Conservation (phyloP, 352 stramenopile species). For the Pythium diclinum region DNA sequence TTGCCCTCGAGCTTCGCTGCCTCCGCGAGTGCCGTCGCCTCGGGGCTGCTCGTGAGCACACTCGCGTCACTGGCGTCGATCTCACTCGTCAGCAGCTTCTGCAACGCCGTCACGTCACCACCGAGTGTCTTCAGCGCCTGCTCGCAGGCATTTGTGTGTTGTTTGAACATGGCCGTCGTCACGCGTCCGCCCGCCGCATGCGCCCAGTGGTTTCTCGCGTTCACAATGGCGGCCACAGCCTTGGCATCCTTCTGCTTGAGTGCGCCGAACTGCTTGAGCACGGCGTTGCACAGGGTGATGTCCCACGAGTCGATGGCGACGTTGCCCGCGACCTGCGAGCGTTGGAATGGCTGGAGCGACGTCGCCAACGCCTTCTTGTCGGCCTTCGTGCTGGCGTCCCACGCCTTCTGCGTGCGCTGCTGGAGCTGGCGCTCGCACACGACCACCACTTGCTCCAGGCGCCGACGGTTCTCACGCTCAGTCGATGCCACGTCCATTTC, state of each 20-base stretch:
- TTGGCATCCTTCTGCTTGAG: not conserved
- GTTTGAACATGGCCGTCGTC: not conserved
- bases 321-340: not conserved
- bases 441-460: not conserved
- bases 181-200: slow-evolving; percentile 12
- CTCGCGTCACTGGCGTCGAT: not conserved
- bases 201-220: slow-evolving; percentile 3
- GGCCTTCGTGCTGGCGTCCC: not conserved
- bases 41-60: not conserved
- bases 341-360: not conserved
- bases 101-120: not conserved
- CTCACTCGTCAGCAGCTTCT: slow-evolving; percentile 1
- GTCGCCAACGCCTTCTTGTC: not conserved
- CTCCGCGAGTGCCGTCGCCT: slow-evolving; percentile 3
- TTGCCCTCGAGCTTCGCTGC: slow-evolving; percentile 8
- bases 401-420: not conserved
- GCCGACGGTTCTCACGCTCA: slow-evolving; percentile 1
- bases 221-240: slow-evolving; percentile 6
- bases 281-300: slow-evolving; percentile 9
- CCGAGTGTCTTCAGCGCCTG: not conserved
- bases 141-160: not conserved
- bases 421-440: slow-evolving; percentile 1
- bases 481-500: not conserved
- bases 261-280: slow-evolving; percentile 5
- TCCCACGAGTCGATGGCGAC: slow-evolving; percentile 6